phyloP scores from a whole-genome alignment of 2,329 filamentous ascomycete genomes.

The Chaetomiaceae sp. region DNA sequence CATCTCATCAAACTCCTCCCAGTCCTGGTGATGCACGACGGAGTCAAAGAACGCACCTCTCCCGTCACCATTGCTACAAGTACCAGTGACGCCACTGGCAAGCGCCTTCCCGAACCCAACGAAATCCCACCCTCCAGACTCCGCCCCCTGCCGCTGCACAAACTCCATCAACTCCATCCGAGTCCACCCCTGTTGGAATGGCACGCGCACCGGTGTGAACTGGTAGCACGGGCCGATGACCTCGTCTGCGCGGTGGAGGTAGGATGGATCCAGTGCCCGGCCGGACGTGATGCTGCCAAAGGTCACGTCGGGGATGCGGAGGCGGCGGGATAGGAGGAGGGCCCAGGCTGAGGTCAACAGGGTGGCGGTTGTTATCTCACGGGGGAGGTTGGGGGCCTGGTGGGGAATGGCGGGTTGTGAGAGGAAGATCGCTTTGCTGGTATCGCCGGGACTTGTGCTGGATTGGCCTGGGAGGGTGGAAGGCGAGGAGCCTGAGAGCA shows the following conservation, averaged over 20 bases:
- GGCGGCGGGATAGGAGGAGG: constrained; percentile 56
- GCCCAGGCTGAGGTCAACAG: constrained; percentile 66
- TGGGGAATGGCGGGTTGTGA: constrained; percentile 35
- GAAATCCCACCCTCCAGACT: constrained; percentile 48
- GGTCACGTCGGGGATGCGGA: constrained; percentile 51
- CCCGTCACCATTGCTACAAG: constrained; percentile 10
- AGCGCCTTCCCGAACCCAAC: constrained; percentile 53
- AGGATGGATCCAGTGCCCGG: constrained; percentile 46
- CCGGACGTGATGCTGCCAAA: constrained; percentile 65
- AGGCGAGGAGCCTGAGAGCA: constrained; percentile 50
- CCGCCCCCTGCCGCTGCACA: constrained; percentile 54
- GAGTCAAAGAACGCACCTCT: constrained; percentile 45
- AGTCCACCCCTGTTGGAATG: constrained; percentile 39
- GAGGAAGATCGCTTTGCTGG: constrained; percentile 21
- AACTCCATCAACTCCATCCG: constrained; percentile 47
- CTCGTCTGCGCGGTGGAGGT: constrained; percentile 43
- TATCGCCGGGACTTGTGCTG: constrained; percentile 27
- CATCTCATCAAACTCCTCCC: constrained; percentile 40
- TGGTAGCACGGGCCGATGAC: constrained; percentile 65
- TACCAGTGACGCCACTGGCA: constrained; percentile 26
- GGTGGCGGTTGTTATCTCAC: constrained; percentile 54
- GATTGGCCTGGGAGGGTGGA: constrained; percentile 36
- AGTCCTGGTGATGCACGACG: constrained; percentile 51
- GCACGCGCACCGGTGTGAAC: constrained; percentile 60
- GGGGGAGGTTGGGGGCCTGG: constrained; percentile 36